A percentile compares a stretch with the other conserved stretches of the same genome.
Conservation (phyloP, 371 early-diverging fungal genomes). For the Mucor irregularis region DNA sequence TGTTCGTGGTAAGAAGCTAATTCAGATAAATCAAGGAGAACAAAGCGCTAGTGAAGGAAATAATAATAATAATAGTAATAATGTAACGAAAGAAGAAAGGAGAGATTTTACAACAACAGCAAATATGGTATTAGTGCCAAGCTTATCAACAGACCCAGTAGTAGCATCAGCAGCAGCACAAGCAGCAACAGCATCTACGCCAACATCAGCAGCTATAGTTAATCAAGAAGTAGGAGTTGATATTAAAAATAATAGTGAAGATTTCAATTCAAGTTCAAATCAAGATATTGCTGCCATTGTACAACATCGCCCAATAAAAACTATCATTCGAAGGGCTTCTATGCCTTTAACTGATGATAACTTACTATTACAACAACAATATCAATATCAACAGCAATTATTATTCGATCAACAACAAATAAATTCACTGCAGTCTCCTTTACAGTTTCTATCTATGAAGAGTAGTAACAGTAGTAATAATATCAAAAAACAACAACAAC, state of each 20-base stretch:
- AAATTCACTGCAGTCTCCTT: not conserved
- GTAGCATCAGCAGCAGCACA: conserved; percentile 10
- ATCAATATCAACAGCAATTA: not conserved
- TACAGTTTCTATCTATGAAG: conserved; percentile 11
- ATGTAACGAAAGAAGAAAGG: conserved; percentile 1
- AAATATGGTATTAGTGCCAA: too few relatives aligned
- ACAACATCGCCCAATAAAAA: not conserved
- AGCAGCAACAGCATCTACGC: not conserved
- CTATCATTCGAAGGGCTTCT: conserved; percentile 10
- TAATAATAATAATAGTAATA: not conserved
- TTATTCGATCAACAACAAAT: conserved; percentile 4
- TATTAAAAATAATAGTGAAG: not conserved
- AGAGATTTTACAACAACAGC: too few relatives aligned
- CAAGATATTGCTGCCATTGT: not conserved
- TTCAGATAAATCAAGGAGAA: conserved; percentile 3
- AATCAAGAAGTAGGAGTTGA: not conserved
- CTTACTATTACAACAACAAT: not conserved
- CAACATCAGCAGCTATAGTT: not conserved
- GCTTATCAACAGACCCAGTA: too few relatives aligned
- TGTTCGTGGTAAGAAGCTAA: conserved; percentile 26
- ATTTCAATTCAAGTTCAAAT: conserved; percentile 1
- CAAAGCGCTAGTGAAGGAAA: conserved; percentile 1
- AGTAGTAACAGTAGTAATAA: not conserved
- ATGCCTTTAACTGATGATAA: conserved; percentile 9
- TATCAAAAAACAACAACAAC: too few relatives aligned